Conservation (phyloP, 1,284 basidiomycete species). For the Pholiota adiposa region DNA sequence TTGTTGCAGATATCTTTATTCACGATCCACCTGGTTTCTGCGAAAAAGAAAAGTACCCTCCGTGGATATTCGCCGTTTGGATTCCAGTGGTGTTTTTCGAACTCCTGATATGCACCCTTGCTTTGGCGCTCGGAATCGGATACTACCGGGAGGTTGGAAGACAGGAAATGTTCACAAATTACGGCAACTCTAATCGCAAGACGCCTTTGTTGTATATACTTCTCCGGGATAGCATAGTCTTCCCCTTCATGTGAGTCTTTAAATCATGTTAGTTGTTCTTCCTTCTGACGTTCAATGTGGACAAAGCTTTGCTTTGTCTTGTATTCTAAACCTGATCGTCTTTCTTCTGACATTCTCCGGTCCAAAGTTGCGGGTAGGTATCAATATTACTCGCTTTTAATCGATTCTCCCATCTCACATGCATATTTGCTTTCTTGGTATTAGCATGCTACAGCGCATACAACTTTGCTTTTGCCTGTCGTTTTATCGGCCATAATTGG, state of each 20-base stretch:
- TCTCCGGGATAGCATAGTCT: constrained; percentile 16
- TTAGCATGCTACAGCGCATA: constrained; percentile 5
- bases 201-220: constrained; percentile 16
- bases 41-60: constrained; percentile 10
- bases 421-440: not conserved
- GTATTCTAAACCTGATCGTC: constrained; percentile 1
- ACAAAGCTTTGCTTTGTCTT: constrained; percentile 2
- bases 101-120: constrained; percentile 6
- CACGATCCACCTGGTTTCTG: constrained; percentile 8
- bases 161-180: not conserved
- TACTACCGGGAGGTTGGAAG: not conserved
- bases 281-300: not conserved
- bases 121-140: constrained; percentile 9
- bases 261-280: not conserved
- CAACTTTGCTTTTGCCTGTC: not conserved
- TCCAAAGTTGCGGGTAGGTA: not conserved
- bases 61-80: constrained; percentile 12
- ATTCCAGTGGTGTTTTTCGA: constrained; percentile 14
- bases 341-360: not conserved
- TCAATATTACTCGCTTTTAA: too few relatives aligned
- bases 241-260: constrained; percentile 16
- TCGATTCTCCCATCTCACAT: not conserved
- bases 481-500: constrained; percentile 14
- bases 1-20: constrained; percentile 1
- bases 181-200: not conserved